A percentile compares a stretch with the other conserved stretches of the same genome.
Conservation (phyloP, 129 eudicot genomes). For the Chrysanthemum makinoi region DNA sequence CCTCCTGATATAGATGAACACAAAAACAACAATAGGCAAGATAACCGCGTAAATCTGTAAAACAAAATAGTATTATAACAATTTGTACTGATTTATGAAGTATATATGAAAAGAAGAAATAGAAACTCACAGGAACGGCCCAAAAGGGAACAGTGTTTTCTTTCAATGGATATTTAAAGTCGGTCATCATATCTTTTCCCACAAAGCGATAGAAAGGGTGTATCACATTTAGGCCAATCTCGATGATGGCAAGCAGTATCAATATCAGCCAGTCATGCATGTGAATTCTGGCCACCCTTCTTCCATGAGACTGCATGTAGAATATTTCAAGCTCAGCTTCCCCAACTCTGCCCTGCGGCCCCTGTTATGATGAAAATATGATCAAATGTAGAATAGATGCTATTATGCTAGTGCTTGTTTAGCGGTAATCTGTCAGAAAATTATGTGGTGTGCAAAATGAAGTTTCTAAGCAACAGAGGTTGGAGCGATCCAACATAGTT, state of each 20-base stretch:
- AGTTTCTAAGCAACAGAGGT: too few relatives aligned
- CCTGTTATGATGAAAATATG: slow-evolving; percentile 19
- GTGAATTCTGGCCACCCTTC: slow-evolving; percentile 52
- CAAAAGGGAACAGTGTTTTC: slow-evolving; percentile 74
- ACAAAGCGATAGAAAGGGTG: slow-evolving; percentile 77
- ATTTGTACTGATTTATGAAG: not conserved
- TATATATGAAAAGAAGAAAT: not conserved
- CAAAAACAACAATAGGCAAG: slow-evolving; percentile 63
- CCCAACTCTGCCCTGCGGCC: slow-evolving; percentile 41
- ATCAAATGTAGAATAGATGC: not conserved
- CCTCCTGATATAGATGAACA: slow-evolving; percentile 63
- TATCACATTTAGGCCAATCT: slow-evolving; percentile 47
- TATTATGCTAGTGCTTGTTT: not conserved
- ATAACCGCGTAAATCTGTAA: slow-evolving; percentile 69
- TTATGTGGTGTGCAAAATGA: too few relatives aligned
- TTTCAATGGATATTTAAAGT: slow-evolving; percentile 72
- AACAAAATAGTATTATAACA: slow-evolving; percentile 10
- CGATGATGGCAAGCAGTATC: slow-evolving; percentile 56
- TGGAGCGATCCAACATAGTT: too few relatives aligned
- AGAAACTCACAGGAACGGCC: slow-evolving; percentile 80
- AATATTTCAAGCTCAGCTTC: slow-evolving; percentile 50
- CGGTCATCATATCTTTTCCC: slow-evolving; percentile 72
- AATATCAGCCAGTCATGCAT: slow-evolving; percentile 78
- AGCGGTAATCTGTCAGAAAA: not conserved
- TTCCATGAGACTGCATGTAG: slow-evolving; percentile 64